Conservation (phyloP, 768 basidiomycete genomes). For the Suillus variegatus region DNA sequence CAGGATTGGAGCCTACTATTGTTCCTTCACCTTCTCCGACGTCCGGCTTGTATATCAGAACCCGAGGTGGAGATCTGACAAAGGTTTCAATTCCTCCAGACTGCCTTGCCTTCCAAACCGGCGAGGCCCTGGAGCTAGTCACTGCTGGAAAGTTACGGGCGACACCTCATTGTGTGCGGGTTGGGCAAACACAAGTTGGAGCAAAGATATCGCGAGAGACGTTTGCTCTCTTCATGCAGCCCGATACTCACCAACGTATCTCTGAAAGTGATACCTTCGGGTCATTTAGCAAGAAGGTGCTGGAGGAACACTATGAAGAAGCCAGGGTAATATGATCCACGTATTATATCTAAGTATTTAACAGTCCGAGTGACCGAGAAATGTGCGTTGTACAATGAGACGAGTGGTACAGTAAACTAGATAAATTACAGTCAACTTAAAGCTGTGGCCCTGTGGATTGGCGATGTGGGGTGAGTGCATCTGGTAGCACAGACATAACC, state of each 20-base stretch:
- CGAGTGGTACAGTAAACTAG: not conserved
- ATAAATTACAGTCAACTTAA: slow-evolving; percentile 18
- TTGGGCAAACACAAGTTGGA: slow-evolving; percentile 47
- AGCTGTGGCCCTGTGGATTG: slow-evolving; percentile 34
- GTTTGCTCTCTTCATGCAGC: slow-evolving; percentile 88
- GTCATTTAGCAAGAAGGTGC: slow-evolving; percentile 82
- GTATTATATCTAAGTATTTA: slow-evolving; percentile 22
- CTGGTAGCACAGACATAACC: slow-evolving; percentile 62
- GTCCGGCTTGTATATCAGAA: slow-evolving; percentile 91
- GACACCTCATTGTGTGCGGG: slow-evolving; percentile 92
- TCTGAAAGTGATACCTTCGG: slow-evolving; percentile 80
- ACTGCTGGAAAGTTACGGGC: slow-evolving; percentile 81
- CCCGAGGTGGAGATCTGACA: slow-evolving; percentile 72
- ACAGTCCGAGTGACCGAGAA: not conserved
- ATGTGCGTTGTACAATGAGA: slow-evolving; percentile 12
- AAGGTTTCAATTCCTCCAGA: slow-evolving; percentile 86
- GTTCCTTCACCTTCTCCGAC: slow-evolving; percentile 70
- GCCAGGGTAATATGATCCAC: slow-evolving; percentile 37
- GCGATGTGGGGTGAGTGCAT: slow-evolving; percentile 45
- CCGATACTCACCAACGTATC: slow-evolving; percentile 77
- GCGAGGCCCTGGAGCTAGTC: slow-evolving; percentile 90
- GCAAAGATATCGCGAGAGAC: slow-evolving; percentile 79
- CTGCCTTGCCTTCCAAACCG: slow-evolving; percentile 94
- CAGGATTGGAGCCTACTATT: slow-evolving; percentile 40
- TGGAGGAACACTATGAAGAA: slow-evolving; percentile 51